These are phyloP conservation scores for Cyathus pygmaeus DNA, from an alignment of 1,284 basidiomycete genomes.

Conservation along the genomic window DNA sequence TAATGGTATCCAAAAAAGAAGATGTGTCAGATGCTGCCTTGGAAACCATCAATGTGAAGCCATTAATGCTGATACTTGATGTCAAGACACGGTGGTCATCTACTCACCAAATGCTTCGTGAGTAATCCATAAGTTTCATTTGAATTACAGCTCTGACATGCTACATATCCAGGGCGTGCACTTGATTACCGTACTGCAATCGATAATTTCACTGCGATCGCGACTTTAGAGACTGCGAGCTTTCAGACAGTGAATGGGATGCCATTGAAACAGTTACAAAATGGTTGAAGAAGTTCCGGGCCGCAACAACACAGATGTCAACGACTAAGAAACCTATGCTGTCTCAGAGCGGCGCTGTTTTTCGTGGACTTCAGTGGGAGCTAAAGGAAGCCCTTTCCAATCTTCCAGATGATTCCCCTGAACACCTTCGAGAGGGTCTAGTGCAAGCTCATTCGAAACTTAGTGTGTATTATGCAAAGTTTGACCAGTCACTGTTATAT, in stretches of 20 bases:
- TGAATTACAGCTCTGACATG: background rate
- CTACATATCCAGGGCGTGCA: slow-evolving; percentile 17
- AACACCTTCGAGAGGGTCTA: slow-evolving; percentile 1
- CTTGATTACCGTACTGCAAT: slow-evolving; percentile 17
- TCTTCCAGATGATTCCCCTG: background rate
- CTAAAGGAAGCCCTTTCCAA: slow-evolving; percentile 3
- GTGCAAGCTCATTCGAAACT: slow-evolving; percentile 11
- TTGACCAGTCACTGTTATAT: no score
- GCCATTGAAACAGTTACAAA: slow-evolving; percentile 20
- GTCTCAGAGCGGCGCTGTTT: slow-evolving; percentile 25
- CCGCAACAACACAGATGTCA: slow-evolving; percentile 36
- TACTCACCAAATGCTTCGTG: slow-evolving; percentile 34
- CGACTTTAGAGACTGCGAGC: slow-evolving; percentile 15
- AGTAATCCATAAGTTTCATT: slow-evolving; percentile 9
- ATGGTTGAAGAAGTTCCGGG: slow-evolving; percentile 32
- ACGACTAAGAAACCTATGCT: slow-evolving; percentile 29
- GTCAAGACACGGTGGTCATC: slow-evolving; percentile 33
- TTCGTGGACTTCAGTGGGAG: slow-evolving; percentile 33
- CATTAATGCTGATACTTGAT: slow-evolving; percentile 26
- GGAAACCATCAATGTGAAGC: background rate
- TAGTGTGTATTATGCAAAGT: no score
- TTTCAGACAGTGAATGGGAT: slow-evolving; percentile 26
- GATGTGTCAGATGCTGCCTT: no score
- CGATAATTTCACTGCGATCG: slow-evolving; percentile 12
- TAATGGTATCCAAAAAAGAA: no score